Percentiles rank a stretch among this genome's conserved stretches.
phyloP scores from a whole-genome alignment of 495 filamentous ascomycete genomes.

The Lasiosphaeria hispida region DNA sequence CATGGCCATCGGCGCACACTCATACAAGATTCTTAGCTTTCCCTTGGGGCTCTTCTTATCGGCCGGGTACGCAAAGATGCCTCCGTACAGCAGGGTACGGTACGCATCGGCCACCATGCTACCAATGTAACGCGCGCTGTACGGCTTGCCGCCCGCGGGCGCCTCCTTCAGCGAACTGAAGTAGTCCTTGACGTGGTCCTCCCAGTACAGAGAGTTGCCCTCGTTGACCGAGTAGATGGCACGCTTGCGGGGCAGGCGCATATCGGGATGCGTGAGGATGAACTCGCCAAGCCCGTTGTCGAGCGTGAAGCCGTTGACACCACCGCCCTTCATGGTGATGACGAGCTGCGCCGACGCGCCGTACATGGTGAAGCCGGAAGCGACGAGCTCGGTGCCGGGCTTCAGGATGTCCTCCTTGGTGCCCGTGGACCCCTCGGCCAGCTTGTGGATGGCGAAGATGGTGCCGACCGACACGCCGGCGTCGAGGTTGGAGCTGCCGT shows the following conservation, averaged over 20 bases:
- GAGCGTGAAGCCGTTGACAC: constrained; percentile 94
- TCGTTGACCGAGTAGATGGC: constrained; percentile 98
- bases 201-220: constrained; percentile 95
- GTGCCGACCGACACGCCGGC: constrained; percentile 97
- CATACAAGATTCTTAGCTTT: constrained; percentile 95
- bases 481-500: constrained; percentile 95
- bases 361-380: constrained; percentile 98
- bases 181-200: constrained; percentile 82
- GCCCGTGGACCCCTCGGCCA: constrained; percentile 66
- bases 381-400: constrained; percentile 87
- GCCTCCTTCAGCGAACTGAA: constrained; percentile 80
- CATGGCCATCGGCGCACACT: constrained; percentile 99
- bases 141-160: constrained; percentile 75
- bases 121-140: constrained; percentile 92
- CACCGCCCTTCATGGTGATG: constrained; percentile 91
- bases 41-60: constrained; percentile 99
- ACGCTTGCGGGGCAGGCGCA: constrained; percentile 75
- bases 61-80: constrained; percentile 94
- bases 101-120: constrained; percentile 99
- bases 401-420: constrained; percentile 79
- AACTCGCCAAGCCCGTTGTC: constrained; percentile 97
- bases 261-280: constrained; percentile 94
- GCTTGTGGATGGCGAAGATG: constrained; percentile 92
- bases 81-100: constrained; percentile 89
- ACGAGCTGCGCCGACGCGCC: constrained; percentile 94